Evolutionary conservation across 805 yeast genomes (phyloP), one percentile per base, ranked within the genome.

Genomic region (Wickerhamiella cacticola): DNA sequence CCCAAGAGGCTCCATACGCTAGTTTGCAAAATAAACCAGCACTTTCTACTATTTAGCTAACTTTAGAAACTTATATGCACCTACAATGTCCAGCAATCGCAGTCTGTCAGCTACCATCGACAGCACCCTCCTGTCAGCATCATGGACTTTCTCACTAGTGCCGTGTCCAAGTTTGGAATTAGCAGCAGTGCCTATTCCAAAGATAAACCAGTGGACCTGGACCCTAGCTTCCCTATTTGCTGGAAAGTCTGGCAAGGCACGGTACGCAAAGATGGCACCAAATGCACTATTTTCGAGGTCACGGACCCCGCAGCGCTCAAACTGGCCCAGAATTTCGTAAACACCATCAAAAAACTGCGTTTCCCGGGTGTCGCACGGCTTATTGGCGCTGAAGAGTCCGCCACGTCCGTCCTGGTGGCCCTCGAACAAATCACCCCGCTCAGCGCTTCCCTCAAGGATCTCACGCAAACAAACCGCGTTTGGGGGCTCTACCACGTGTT

Each of bases 61-160:
- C n/a, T n/a, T n/a, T n/a, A n/a, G n/a, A n/a, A n/a, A n/a, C n/a
- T n/a, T n/a, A n/a, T n/a, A n/a, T n/a, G n/a, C n/a, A n/a, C n/a
- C n/a, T n/a, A n/a, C n/a, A n/a, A n/a, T n/a, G n/a, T n/a, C n/a
- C n/a, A n/a, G n/a, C n/a, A n/a, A n/a, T n/a, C n/a, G n/a, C n/a
- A n/a, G n/a, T n/a, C n/a, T n/a, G n/a, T n/a, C n/a, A n/a, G n/a
- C n/a, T n/a, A n/a, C n/a, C n/a, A n/a, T n/a, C n/a, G n/a, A n/a
- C n/a, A n/a, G n/a, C n/a, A n/a, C n/a, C 21, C 28, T 19, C 23
- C 29, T 23, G 42, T 39, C 42, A 19, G 12, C 33, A 26, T 16
- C 29, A 81, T 81, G 88, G 80, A 81, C 63, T 82, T 81, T 56
- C 65, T 81, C n/a, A 64, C 83, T 1, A 78, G 74, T 51, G 75